Evolutionary conservation across 1,139 yeast species (phyloP).

Genomic region (Hyphopichia burtonii): DNA sequence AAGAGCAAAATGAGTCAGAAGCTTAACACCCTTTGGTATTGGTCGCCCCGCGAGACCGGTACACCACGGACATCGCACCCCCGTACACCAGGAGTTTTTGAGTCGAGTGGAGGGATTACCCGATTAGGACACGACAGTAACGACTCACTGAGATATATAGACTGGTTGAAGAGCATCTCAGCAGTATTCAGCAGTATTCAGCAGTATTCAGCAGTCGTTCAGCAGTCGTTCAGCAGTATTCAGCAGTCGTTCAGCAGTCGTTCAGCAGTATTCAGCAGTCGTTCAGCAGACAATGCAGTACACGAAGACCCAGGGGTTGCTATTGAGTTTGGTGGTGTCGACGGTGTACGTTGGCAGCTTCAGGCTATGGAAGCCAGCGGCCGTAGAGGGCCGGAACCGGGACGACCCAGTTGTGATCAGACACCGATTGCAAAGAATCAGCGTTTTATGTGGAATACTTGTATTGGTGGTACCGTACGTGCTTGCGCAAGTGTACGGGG

Average conservation of each 20-base stretch:
- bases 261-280: no score
- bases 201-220: no score
- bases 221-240: no score
- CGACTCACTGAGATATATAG: neutral
- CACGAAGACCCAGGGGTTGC: no score
- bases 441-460: slow-evolving; percentile 29
- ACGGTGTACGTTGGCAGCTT: slow-evolving; percentile 43
- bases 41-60: slow-evolving; percentile 13
- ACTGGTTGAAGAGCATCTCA: neutral
- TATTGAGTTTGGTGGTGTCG: slow-evolving; percentile 27
- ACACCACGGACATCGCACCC: slow-evolving; percentile 1
- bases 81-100: slow-evolving; percentile 1
- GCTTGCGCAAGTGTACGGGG: neutral
- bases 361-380: slow-evolving; percentile 27
- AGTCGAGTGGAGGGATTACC: neutral
- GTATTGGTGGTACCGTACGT: slow-evolving; percentile 23
- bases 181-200: neutral
- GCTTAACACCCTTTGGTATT: slow-evolving; percentile 17
- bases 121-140: neutral
- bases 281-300: no score
- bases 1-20: slow-evolving; percentile 26
- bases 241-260: no score
- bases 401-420: slow-evolving; percentile 45
- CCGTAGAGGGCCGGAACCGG: slow-evolving; percentile 27
- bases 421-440: slow-evolving; percentile 38